phyloP scores from a whole-genome alignment of 2,329 filamentous ascomycete genomes.

The Septoria petroselini region DNA sequence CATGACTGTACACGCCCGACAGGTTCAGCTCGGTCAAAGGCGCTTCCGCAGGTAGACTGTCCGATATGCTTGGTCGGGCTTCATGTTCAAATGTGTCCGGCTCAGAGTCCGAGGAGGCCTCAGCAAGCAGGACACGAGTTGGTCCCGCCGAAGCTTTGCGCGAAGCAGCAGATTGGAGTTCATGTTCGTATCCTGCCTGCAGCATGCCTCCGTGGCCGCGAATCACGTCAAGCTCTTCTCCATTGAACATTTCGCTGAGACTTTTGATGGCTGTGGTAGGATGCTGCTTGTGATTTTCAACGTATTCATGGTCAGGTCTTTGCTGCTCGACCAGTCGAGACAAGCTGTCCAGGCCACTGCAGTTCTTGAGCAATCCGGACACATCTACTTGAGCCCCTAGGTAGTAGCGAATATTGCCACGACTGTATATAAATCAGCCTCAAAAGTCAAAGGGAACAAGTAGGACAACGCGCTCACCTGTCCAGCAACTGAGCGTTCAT shows the following conservation, averaged over 20 bases:
- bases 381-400: conserved; percentile 71
- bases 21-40: conserved; percentile 8
- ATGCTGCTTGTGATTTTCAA: conserved; percentile 26
- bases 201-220: conserved; percentile 13
- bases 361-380: conserved; percentile 64
- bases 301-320: conserved; percentile 6
- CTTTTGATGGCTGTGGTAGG: conserved; percentile 6
- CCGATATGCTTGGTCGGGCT: neutral
- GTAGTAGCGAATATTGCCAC: conserved; percentile 65
- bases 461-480: conserved; percentile 2
- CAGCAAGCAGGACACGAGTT: conserved; percentile 14
- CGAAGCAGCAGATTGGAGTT: conserved; percentile 3
- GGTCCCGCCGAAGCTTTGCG: neutral
- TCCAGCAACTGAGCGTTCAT: conserved; percentile 67
- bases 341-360: conserved; percentile 61
- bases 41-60: neutral
- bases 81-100: neutral
- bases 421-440: conserved; percentile 46
- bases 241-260: conserved; percentile 19
- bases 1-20: conserved; percentile 10
- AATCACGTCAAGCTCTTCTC: conserved; percentile 15
- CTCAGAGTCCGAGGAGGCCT: conserved; percentile 15
- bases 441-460: too few species aligned
- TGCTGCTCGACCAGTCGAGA: conserved; percentile 13
- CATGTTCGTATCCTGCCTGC: conserved; percentile 12